Percentiles rank a stretch among this genome's conserved stretches.
These are phyloP conservation scores for Ceratobasidium sp. DNA, from an alignment of 1,284 basidiomycete genomes.

Conservation along the genomic window DNA sequence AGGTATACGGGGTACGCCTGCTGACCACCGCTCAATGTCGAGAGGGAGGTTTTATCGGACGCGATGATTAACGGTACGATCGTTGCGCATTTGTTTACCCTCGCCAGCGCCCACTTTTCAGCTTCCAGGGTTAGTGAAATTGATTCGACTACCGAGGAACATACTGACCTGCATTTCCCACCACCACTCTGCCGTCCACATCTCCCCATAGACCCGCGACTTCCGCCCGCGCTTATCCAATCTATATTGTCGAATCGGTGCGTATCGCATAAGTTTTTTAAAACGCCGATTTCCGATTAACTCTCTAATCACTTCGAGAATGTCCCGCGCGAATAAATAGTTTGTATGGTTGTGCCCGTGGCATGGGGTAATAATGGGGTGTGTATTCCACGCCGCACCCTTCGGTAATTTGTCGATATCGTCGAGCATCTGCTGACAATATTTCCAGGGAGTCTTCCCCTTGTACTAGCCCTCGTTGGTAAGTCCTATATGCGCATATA, in stretches of 20 bases:
- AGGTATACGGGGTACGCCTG: not conserved
- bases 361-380: not conserved
- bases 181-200: slow-evolving; percentile 47
- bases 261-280: not conserved
- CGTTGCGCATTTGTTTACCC: not conserved
- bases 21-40: not conserved
- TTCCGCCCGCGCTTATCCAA: not conserved
- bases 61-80: slow-evolving; percentile 3
- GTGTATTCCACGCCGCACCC: slow-evolving; percentile 51
- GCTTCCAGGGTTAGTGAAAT: too few species aligned
- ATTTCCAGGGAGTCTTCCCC: slow-evolving; percentile 26
- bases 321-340: slow-evolving; percentile 55
- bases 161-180: slow-evolving; percentile 45
- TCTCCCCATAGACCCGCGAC: slow-evolving; percentile 27
- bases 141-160: too few species aligned
- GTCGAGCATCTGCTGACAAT: slow-evolving; percentile 50
- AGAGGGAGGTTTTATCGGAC: not conserved
- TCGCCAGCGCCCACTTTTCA: too few species aligned
- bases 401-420: slow-evolving; percentile 52
- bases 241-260: not conserved
- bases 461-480: not conserved
- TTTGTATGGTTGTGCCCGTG: not conserved
- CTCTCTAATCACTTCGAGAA: slow-evolving; percentile 57
- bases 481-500: not conserved
- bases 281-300: slow-evolving; percentile 37